phyloP scores from a whole-genome alignment of 768 basidiomycete species.

The Psilocybe cyanescens region DNA sequence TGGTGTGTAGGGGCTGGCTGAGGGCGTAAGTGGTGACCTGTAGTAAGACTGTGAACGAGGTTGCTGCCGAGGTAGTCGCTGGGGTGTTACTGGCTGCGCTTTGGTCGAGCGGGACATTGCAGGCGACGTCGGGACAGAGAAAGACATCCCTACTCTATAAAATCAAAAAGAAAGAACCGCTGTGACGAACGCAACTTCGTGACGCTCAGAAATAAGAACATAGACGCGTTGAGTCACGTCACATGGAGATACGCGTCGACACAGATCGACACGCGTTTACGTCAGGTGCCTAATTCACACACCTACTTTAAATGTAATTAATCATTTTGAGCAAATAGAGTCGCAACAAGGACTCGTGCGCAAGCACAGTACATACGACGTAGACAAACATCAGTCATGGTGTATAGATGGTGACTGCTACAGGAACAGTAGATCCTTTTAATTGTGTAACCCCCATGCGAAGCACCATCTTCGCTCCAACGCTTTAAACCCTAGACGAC shows the following conservation, averaged over 20 bases:
- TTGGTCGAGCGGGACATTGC: constrained; percentile 44
- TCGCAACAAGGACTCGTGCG: no score
- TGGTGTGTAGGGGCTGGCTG: constrained; percentile 68
- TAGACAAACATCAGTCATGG: no score
- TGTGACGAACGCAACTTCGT: constrained; percentile 27
- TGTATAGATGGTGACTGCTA: no score
- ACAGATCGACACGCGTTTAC: constrained; percentile 1
- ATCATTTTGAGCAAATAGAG: no score
- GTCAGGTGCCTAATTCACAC: constrained; percentile 12
- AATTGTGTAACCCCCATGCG: no score
- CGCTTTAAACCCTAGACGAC: no score
- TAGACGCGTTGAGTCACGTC: constrained; percentile 31
- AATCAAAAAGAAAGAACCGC: constrained; percentile 27
- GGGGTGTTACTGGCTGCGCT: constrained; percentile 64
- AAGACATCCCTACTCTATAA: constrained; percentile 30
- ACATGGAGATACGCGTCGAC: constrained; percentile 24
- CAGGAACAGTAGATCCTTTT: no score
- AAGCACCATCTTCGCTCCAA: no score
- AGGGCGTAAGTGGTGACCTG: constrained; percentile 66
- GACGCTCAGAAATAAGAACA: constrained; percentile 20
- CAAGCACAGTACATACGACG: no score
- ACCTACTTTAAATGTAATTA: no score
- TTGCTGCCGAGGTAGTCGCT: constrained; percentile 55
- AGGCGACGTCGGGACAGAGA: constrained; percentile 52
- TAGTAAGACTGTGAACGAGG: constrained; percentile 48